These are phyloP conservation scores for Diaporthe humulicola DNA, from an alignment of 2,329 filamentous ascomycete species.

Conservation along the genomic window DNA sequence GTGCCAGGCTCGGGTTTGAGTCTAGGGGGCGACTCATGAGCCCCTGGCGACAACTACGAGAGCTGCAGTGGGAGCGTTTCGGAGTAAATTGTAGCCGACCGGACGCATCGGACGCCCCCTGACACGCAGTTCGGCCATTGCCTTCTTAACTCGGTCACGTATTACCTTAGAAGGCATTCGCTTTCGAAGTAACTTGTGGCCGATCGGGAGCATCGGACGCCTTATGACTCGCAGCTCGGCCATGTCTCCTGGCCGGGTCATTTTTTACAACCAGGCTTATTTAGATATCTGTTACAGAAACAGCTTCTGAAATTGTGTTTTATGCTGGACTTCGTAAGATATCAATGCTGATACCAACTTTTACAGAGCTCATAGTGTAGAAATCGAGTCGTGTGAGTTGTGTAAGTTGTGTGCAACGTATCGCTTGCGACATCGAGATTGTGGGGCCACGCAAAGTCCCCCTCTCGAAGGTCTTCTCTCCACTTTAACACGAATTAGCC, in stretches of 20 bases:
- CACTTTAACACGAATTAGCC: background rate
- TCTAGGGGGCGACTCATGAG: background rate
- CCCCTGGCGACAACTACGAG: background rate
- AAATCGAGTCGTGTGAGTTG: background rate
- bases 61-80: slow-evolving; percentile 3
- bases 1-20: background rate
- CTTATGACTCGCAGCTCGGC: background rate
- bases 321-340: background rate
- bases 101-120: background rate
- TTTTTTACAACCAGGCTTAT: no score
- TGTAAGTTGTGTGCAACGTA: background rate
- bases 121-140: background rate
- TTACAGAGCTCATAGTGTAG: background rate
- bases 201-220: background rate
- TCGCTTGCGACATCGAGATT: background rate
- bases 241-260: background rate
- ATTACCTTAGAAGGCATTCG: background rate
- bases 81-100: background rate
- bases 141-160: background rate
- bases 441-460: background rate
- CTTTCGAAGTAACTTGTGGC: background rate
- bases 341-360: background rate
- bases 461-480: background rate
- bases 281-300: background rate
- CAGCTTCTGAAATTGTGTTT: background rate